Conservation (phyloP, 345 rosid species). For the Nephelium lappaceum region DNA sequence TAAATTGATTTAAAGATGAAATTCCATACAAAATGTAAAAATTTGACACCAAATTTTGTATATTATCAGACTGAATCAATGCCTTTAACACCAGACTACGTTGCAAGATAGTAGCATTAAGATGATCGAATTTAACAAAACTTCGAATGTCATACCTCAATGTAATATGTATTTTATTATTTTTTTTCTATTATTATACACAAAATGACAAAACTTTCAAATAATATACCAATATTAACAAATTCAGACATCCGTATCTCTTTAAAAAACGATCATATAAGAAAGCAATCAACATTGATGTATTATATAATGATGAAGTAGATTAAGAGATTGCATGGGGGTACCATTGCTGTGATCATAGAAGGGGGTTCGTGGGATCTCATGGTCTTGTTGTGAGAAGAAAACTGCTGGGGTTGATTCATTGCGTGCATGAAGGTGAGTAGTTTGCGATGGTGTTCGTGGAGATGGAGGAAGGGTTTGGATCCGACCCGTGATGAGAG, state of each 20-base stretch:
- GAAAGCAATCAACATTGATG: background rate
- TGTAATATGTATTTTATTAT: too few relatives aligned
- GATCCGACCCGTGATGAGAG: slow-evolving; percentile 42
- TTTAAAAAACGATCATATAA: background rate
- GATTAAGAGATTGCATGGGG: background rate
- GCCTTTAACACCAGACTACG: too few relatives aligned
- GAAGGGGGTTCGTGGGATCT: slow-evolving; percentile 2
- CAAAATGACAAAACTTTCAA: background rate
- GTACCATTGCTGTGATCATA: slow-evolving; percentile 13
- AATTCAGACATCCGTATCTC: too few relatives aligned
- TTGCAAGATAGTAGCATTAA: too few relatives aligned
- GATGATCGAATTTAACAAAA: background rate
- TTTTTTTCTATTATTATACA: too few relatives aligned
- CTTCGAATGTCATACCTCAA: background rate
- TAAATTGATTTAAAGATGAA: too few relatives aligned
- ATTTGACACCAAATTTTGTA: too few relatives aligned
- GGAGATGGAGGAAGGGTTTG: slow-evolving; percentile 21
- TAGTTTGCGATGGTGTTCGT: background rate
- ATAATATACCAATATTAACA: too few relatives aligned
- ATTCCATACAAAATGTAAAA: background rate
- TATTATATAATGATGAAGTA: background rate
- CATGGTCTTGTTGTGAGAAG: background rate
- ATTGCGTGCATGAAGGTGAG: background rate
- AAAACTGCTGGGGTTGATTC: background rate
- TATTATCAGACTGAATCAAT: too few relatives aligned